Conservation (phyloP, 805 yeast species). For the Ogataea salicorniae region DNA sequence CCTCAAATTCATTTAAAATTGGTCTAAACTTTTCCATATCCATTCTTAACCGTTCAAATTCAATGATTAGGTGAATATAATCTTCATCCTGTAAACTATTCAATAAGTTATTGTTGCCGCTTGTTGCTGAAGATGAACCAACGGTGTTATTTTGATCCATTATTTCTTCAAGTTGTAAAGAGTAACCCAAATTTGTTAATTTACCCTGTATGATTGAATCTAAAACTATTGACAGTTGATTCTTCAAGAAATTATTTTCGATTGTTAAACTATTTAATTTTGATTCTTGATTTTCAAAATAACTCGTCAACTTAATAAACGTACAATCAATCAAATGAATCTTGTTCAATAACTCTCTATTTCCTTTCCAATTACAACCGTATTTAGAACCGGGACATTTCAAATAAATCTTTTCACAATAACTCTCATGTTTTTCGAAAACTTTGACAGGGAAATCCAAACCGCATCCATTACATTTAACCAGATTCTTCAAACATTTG, state of each 20-base stretch:
- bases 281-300: conserved; percentile 24
- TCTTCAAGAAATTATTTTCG: conserved; percentile 38
- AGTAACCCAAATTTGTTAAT: conserved; percentile 45
- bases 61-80: conserved; percentile 32
- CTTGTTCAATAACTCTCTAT: conserved; percentile 24
- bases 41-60: conserved; percentile 38
- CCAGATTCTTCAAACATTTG: conserved; percentile 37
- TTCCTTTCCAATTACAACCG: conserved; percentile 47
- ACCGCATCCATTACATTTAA: conserved; percentile 37
- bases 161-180: conserved; percentile 43
- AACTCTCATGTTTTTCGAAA: conserved; percentile 36
- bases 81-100: conserved; percentile 22
- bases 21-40: conserved; percentile 34
- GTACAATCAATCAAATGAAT: conserved; percentile 28
- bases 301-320: conserved; percentile 23
- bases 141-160: conserved; percentile 15
- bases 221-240: conserved; percentile 40
- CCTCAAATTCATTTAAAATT: conserved; percentile 20
- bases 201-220: conserved; percentile 46
- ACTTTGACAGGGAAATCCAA: conserved; percentile 36
- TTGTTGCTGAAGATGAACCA: conserved; percentile 1
- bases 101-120: conserved; percentile 5
- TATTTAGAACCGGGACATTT: conserved; percentile 43
- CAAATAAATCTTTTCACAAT: conserved; percentile 37
- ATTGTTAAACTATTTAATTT: conserved; percentile 26